Conservation (phyloP, 768 basidiomycete genomes). For the Phaeotremella skinneri region DNA sequence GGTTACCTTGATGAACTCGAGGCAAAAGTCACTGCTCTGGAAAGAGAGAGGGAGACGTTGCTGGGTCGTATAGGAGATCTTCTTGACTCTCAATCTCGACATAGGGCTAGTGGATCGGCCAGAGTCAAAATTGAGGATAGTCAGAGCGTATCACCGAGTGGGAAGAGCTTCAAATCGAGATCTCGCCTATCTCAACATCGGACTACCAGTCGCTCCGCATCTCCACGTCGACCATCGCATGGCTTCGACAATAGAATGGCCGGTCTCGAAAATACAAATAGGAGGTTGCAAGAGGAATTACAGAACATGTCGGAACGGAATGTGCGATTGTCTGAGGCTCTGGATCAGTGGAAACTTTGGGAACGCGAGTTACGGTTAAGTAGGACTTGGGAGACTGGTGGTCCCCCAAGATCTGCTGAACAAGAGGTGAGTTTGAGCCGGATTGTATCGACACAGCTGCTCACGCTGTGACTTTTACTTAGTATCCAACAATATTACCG, state of each 20-base stretch:
- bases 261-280: slow-evolving; percentile 29
- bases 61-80: slow-evolving; percentile 23
- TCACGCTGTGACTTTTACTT: no score
- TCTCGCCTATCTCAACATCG: background rate
- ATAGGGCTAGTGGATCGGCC: background rate
- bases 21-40: slow-evolving; percentile 35
- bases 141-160: background rate
- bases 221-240: background rate
- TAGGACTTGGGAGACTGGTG: background rate
- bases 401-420: background rate
- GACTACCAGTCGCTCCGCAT: background rate
- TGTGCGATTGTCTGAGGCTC: slow-evolving; percentile 21
- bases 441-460: background rate
- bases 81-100: background rate
- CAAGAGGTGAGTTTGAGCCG: background rate
- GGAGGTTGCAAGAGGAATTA: slow-evolving; percentile 29
- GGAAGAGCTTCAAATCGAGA: background rate
- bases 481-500: background rate
- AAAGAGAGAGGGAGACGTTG: slow-evolving; percentile 39
- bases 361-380: slow-evolving; percentile 1
- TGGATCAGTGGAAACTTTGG: slow-evolving; percentile 26
- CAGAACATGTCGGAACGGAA: slow-evolving; percentile 26
- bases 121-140: background rate
- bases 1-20: slow-evolving; percentile 49
- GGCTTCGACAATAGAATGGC: slow-evolving; percentile 19